Base-by-base conservation (phyloP, 257 asterid genomes). In the Nicotiana undulata region DNA sequence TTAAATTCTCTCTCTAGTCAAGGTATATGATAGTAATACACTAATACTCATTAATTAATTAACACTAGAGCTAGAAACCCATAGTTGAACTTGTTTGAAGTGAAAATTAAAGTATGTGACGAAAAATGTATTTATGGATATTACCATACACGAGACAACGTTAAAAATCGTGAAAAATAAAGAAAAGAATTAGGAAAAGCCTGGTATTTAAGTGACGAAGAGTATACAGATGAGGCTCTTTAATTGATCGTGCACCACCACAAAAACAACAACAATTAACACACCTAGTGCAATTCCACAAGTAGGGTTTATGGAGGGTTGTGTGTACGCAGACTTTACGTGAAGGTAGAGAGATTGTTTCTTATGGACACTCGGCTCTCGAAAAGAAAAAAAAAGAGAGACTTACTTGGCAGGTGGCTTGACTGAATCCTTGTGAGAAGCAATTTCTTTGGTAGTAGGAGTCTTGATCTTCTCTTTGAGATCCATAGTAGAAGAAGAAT, bases 331-430 rank as follows among this genome's bases (percentile, higher is more conserved):
- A 37, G 0, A 37, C 46, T 2, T 37, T 34, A 34, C 40, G 0
- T 40, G 0, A 40, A 40, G 46, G 0, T 0, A 40, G 3, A 40
- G 46, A 40, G 11, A 0, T 0, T 40, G 2, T 40, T 40, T 40
- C 0, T 0, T 10, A 8, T 9, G 2, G 0, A 9, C 49, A 0
- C 2, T 40, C 10, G 11, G 3, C 12, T 40, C 40, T 32, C 18
- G 32, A 11, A 52, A 2, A 75, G 67, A 77, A 4, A 28, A 12
- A 77, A 4, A 28, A 12, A 37, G 13, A 13, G 18, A 59, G 44
- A 31, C 83, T 85, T 85, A 88, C 91, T 88, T 88, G 83, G 91
- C 86, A 11, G 91, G 90, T 72, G 91, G 91, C 86, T 88, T 88
- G 29, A 84, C 60, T 4, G 84, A 56, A 80, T 88, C 89, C 56